Evolutionary conservation across 169 alveolate genomes (phyloP).

Genomic region (Eimeria sp.): DNA sequence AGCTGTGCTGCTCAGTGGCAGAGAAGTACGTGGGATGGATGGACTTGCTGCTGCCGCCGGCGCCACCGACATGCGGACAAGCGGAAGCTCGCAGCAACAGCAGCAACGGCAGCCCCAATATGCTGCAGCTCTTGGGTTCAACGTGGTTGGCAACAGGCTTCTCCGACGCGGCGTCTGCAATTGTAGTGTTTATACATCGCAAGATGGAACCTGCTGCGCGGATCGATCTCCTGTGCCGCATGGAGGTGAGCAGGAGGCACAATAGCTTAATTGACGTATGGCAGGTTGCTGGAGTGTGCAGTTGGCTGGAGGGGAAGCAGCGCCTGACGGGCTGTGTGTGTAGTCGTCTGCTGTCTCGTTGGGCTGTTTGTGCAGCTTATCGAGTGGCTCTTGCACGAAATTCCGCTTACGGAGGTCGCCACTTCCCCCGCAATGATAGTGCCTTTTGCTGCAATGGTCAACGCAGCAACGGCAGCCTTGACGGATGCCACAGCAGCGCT

Average conservation of each 20-base stretch:
- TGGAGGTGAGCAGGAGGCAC: constrained; percentile 54
- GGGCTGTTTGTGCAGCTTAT: background rate
- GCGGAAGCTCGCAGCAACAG: background rate
- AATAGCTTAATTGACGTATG: background rate
- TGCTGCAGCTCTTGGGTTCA: constrained; percentile 65
- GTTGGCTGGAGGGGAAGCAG: background rate
- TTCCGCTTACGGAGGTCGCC: constrained; percentile 39
- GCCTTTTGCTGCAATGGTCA: constrained; percentile 19
- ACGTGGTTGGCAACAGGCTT: constrained; percentile 51
- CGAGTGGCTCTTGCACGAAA: constrained; percentile 56
- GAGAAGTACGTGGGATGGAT: constrained; percentile 68
- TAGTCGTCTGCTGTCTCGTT: background rate
- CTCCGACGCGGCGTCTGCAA: constrained; percentile 69
- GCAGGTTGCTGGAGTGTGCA: background rate
- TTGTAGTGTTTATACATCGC: constrained; percentile 72
- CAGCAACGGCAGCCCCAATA: constrained; percentile 48
- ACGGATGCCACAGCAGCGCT: constrained; percentile 36
- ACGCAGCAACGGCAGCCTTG: constrained; percentile 57
- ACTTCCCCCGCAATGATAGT: constrained; percentile 43
- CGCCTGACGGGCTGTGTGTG: background rate
- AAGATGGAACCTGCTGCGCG: constrained; percentile 71
- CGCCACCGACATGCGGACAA: background rate
- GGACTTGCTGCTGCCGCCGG: constrained; percentile 63
- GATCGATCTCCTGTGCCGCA: constrained; percentile 61
- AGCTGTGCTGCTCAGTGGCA: constrained; percentile 62